Conservation (phyloP, 2,329 filamentous ascomycete species). For the Aureobasidium sp. region DNA sequence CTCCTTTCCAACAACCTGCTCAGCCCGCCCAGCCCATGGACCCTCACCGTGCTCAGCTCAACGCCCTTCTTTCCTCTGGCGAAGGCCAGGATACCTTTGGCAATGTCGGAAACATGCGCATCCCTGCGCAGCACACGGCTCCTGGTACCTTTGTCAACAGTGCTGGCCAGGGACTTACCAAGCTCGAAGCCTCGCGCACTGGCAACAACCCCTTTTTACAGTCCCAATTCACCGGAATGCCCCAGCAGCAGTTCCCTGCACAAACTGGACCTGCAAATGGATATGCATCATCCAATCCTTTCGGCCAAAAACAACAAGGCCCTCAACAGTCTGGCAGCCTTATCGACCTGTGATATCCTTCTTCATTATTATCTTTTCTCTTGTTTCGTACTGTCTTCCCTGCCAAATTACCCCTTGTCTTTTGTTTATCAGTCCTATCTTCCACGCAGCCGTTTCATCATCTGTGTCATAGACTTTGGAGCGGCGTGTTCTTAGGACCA, state of each 20-base stretch:
- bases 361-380: not conserved
- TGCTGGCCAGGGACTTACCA: slow-evolving; percentile 70
- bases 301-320: slow-evolving; percentile 42
- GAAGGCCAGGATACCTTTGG: slow-evolving; percentile 97
- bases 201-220: slow-evolving; percentile 87
- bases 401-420: not conserved
- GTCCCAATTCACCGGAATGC: slow-evolving; percentile 69
- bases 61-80: slow-evolving; percentile 74
- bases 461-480: slow-evolving; percentile 14
- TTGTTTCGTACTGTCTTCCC: not conserved
- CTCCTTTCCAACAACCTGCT: slow-evolving; percentile 37
- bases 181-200: slow-evolving; percentile 60
- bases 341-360: slow-evolving; percentile 49
- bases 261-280: slow-evolving; percentile 44
- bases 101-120: slow-evolving; percentile 91
- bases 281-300: slow-evolving; percentile 49
- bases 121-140: slow-evolving; percentile 92
- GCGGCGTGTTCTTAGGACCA: not conserved
- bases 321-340: slow-evolving; percentile 45
- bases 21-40: slow-evolving; percentile 36
- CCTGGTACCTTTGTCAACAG: slow-evolving; percentile 96
- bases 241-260: slow-evolving; percentile 31
- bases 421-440: not conserved
- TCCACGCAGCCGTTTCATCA: slow-evolving; percentile 2
- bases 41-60: slow-evolving; percentile 65